A percentile compares a stretch with the other conserved stretches of the same genome.
Evolutionary conservation across 2,329 filamentous ascomycete species (phyloP).

Genomic region (Thelonectria discophora): DNA sequence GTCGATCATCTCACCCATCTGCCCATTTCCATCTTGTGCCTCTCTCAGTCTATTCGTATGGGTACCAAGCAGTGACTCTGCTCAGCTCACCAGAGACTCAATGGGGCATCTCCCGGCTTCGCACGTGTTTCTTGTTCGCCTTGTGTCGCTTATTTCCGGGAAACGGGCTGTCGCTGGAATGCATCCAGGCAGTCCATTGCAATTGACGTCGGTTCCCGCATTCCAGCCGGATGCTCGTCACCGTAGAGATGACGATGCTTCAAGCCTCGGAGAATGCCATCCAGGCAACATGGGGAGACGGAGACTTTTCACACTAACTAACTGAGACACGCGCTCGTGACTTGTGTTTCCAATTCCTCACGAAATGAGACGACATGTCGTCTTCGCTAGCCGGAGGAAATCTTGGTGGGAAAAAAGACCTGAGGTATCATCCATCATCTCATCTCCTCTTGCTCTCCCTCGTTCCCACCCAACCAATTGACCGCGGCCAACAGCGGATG

Average conservation of each 20-base stretch:
- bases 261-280: background rate
- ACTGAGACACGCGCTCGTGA: too few relatives aligned
- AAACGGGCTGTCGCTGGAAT: slow-evolving; percentile 44
- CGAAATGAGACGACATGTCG: too few relatives aligned
- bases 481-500: background rate
- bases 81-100: too few relatives aligned
- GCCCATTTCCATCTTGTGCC: slow-evolving; percentile 24
- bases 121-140: slow-evolving; percentile 56
- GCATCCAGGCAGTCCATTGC: background rate
- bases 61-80: too few relatives aligned
- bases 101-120: slow-evolving; percentile 58
- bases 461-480: background rate
- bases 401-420: too few relatives aligned
- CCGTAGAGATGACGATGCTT: background rate
- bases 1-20: slow-evolving; percentile 21
- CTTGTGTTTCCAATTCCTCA: too few relatives aligned
- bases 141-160: slow-evolving; percentile 46
- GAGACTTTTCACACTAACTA: too few relatives aligned
- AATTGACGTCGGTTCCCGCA: background rate
- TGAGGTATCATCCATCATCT: too few relatives aligned
- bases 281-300: too few relatives aligned
- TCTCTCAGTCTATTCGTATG: too few relatives aligned
- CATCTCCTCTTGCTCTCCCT: too few relatives aligned
- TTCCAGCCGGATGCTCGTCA: background rate
- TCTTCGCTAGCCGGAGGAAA: too few relatives aligned